Base-by-base conservation (phyloP, 2,329 filamentous ascomycete genomes). In the Phialemonium atrogriseum region DNA sequence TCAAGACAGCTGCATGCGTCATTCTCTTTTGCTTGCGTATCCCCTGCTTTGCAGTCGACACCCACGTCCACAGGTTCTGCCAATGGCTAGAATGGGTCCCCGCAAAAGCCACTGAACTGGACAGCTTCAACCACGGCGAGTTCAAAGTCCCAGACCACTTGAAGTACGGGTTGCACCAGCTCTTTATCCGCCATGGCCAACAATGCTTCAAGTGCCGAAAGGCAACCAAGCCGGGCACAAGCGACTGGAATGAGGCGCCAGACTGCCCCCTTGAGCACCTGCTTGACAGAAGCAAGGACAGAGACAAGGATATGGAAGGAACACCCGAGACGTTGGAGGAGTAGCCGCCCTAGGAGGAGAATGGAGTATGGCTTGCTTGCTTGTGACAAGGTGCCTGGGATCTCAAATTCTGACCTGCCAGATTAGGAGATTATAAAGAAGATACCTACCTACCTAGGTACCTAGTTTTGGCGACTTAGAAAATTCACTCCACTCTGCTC, bases 61-160 rank as follows among this genome's bases (percentile, higher is more conserved):
- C 70, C 0, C 71, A 76, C 40, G 69, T 74, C 22, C 60, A 61
- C 42, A 62, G 68, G 14, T 57, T 72, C 35, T 63, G 64, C 25
- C 62, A 57, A 27, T 70, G 69, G 60, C 54, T 76, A 11, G 58
- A 61, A 3, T 76, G 71, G 71, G 58, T 66, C 7, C 82, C 80
- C 2, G 42, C 49, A 2, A 59, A 56, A 10, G 61, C 64, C 2
- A 60, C 47, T 11, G 52, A 60, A 10, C 58, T 71, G 30, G 54
- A 66, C 25, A 60, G 64, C 1, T 74, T 70, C 41, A 57, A 60
- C 27, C 71, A 75, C 39, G 58, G 66, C n/a, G 68, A 76, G 24
- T 54, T 66, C 13, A 56, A 57, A 15, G 58, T 74, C 22, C 70
- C 70, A 0, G 54, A 67, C 30, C 55, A 66, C 22, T 50, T 73